Base-by-base conservation (phyloP, 2,329 filamentous ascomycete genomes). In the Cladosporium sp. region DNA sequence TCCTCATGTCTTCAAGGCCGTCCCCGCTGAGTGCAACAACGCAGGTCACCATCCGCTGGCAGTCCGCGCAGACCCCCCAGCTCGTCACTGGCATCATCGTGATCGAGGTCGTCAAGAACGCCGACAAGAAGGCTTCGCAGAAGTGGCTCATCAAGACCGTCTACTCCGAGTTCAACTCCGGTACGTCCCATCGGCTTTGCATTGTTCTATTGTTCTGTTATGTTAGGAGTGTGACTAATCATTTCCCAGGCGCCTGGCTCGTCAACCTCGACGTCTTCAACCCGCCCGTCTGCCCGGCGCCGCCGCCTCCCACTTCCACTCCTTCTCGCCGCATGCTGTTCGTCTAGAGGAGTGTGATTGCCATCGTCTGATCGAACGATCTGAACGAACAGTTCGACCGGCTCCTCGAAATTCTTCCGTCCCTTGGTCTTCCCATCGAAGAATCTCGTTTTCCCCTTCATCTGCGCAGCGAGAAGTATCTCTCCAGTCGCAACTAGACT, bases 121-220 rank as follows among this genome's bases (percentile, higher is more conserved):
- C 34, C 38, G 46, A 54, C 19, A 46, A 42, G 43, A 53, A 53
- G 37, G 34, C 43, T 46, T 52, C 42, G 41, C 56, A 59, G 43
- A 58, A 60, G 22, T 67, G 62, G 61, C 54, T 66, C 40, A 68
- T 68, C 56, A 59, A 63, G 41, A 63, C 60, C 14, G 61, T 68
- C 34, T 66, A 65, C 59, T 63, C 61, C 1, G 65, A 68, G 54
- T 67, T 68, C 59, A 68, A 68, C 60, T 61, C 57, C 49, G 66
- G 66, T 41, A 63, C 61, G 33, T 67, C 19, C 9, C 22, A 28
- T 28, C 22, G 4, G 22, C 5, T 2, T 28, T 7, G 22, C 22
- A 28, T 28, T 7, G 7, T 22, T 22, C 22, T 22, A 22, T 22
- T 22, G 7, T 28, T 28, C 22, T 28, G 22, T 28, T 28, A 1